Percentiles rank a stretch among this genome's conserved stretches.
phyloP scores from a whole-genome alignment of 768 basidiomycete genomes.

The Agaricus sinodeliciosus region DNA sequence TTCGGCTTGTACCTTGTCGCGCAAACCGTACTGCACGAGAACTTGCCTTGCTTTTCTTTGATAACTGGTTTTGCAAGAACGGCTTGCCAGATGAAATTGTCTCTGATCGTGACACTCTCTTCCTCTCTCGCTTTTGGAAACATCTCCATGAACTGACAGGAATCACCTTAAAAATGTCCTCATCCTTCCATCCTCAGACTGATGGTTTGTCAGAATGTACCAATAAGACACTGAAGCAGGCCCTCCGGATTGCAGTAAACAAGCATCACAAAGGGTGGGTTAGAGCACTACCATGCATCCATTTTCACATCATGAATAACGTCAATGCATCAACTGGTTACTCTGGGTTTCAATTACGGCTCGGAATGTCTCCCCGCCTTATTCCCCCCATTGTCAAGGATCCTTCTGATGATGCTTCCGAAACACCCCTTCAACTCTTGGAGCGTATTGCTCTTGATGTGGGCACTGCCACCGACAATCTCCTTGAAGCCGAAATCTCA shows the following conservation, averaged over 20 bases:
- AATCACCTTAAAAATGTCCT: background rate
- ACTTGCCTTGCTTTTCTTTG: slow-evolving; percentile 14
- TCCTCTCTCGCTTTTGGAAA: slow-evolving; percentile 19
- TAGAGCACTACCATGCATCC: slow-evolving; percentile 2
- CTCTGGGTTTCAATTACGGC: slow-evolving; percentile 11
- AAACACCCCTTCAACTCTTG: background rate
- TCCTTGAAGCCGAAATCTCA: background rate
- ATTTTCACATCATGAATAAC: slow-evolving; percentile 23
- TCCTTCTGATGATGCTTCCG: background rate
- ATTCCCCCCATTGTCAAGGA: background rate
- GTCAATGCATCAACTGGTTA: slow-evolving; percentile 18
- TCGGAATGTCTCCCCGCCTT: background rate
- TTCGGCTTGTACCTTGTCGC: slow-evolving; percentile 6
- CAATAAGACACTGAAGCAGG: slow-evolving; percentile 21
- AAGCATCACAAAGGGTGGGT: slow-evolving; percentile 23
- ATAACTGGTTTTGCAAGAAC: slow-evolving; percentile 23
- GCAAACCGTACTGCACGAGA: background rate
- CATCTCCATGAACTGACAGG: background rate
- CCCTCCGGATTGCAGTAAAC: slow-evolving; percentile 14
- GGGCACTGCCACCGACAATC: background rate
- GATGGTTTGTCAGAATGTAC: slow-evolving; percentile 19
- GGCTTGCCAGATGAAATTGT: slow-evolving; percentile 24
- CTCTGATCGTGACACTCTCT: slow-evolving; percentile 23
- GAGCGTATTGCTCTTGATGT: background rate
- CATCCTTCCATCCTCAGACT: slow-evolving; percentile 6